A percentile compares a stretch with the other conserved stretches of the same genome.
These are phyloP conservation scores for Colletotrichum brevisporum DNA, from an alignment of 2,329 filamentous ascomycete genomes.

Conservation along the genomic window DNA sequence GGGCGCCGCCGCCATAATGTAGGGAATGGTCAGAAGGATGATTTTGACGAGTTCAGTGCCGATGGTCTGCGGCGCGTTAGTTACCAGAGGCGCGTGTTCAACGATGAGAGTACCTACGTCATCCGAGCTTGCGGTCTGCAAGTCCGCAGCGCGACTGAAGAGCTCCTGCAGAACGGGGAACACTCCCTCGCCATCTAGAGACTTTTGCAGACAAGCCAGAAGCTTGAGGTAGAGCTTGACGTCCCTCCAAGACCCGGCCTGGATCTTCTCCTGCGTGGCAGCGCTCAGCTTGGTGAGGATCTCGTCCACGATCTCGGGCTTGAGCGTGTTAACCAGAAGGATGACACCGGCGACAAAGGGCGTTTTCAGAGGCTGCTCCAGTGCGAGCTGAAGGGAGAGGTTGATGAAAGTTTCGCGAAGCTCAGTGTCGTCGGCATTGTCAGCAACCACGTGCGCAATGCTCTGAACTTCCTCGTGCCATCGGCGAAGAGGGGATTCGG, in stretches of 20 bases:
- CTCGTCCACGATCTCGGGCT: slow-evolving; percentile 80
- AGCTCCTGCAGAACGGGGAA: slow-evolving; percentile 89
- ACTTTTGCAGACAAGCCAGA: slow-evolving; percentile 85
- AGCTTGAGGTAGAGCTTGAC: slow-evolving; percentile 94
- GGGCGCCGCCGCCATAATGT: slow-evolving; percentile 83
- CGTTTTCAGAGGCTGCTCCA: slow-evolving; percentile 98
- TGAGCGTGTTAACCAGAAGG: slow-evolving; percentile 82
- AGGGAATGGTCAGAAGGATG: slow-evolving; percentile 94
- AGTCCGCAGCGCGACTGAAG: slow-evolving; percentile 90
- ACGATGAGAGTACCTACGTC: slow-evolving; percentile 74
- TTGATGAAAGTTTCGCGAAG: slow-evolving; percentile 80
- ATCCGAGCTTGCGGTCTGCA: slow-evolving; percentile 93
- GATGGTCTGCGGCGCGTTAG: slow-evolving; percentile 63
- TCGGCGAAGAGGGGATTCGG: slow-evolving; percentile 83
- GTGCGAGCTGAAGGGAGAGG: slow-evolving; percentile 80
- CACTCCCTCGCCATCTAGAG: slow-evolving; percentile 86
- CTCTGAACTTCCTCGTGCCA: slow-evolving; percentile 83
- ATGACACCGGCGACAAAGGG: slow-evolving; percentile 91
- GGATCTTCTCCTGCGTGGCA: slow-evolving; percentile 76
- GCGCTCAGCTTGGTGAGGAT: slow-evolving; percentile 75
- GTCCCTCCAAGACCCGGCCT: slow-evolving; percentile 85
- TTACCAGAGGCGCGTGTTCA: not conserved
- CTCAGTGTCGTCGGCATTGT: slow-evolving; percentile 89
- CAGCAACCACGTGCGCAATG: slow-evolving; percentile 82
- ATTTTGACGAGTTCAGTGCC: slow-evolving; percentile 95